Percentiles rank a stretch among this genome's conserved stretches.
phyloP scores from a whole-genome alignment of 768 basidiomycete species.

The Russula dissimulans region DNA sequence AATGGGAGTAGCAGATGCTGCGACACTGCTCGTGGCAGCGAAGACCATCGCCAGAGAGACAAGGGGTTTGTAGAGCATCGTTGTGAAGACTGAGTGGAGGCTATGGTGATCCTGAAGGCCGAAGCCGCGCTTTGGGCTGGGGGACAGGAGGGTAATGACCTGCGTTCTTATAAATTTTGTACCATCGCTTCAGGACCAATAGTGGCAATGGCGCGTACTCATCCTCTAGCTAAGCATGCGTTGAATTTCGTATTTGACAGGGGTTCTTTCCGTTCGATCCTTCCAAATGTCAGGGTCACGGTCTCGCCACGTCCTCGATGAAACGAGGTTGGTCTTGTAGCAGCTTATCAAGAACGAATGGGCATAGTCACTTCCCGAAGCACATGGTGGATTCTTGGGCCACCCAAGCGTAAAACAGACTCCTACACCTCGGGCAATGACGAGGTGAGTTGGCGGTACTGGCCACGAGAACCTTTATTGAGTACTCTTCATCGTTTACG shows the following conservation, averaged over 20 bases:
- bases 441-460: neutral
- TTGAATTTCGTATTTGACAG: slow-evolving; percentile 1
- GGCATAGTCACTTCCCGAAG: neutral
- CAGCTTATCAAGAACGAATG: neutral
- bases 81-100: neutral
- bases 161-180: neutral
- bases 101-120: neutral
- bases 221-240: neutral
- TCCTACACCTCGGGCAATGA: neutral
- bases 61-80: slow-evolving; percentile 1
- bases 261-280: neutral
- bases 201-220: neutral
- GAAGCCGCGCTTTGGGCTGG: neutral
- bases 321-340: neutral
- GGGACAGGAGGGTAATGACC: neutral
- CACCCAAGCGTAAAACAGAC: neutral
- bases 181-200: neutral
- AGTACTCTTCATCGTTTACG: neutral
- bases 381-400: neutral
- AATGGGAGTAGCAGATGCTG: neutral
- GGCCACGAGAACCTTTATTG: neutral
- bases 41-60: neutral
- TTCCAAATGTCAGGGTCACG: neutral
- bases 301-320: neutral
- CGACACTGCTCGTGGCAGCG: neutral